Evolutionary conservation across 345 rosid genomes (phyloP), one percentile per base, ranked within the genome.

Genomic region (Linum lewisii): DNA sequence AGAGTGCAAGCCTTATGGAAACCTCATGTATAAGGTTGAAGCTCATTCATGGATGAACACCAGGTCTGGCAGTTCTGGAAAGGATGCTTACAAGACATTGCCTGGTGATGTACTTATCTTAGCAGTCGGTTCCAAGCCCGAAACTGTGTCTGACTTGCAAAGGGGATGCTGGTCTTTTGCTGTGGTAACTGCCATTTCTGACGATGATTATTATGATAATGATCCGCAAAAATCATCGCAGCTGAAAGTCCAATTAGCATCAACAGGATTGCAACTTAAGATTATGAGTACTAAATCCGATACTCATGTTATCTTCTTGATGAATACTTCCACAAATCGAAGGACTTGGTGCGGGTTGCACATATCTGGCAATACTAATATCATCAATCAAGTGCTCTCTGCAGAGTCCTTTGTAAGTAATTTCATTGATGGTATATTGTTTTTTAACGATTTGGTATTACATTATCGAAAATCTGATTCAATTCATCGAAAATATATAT

Each of bases 61-160:
- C 56, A 54, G 7, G 32, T 26, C 32, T n/a, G 67, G 24, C 24
- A 59, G 14, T 36, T 25, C 22, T 32, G 72, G 62, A 18, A 69
- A 56, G 34, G 75, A 65, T 54, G 66, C 76, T 21, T 83, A 75
- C 65, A 75, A 58, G 59, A 75, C 80, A 22, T 38, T 69, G 70
- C 80, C 76, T 4, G 77, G 79, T 10, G 85, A 78, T 52, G 25
- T 81, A 15, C 26, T 81, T 13, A 7, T 77, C 21, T 23, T 83
- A 21, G 52, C 32, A 2, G 2, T 80, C 2, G 62, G 72, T 45
- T 64, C 42, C 20, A 72, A 65, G 36, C 85, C 82, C 3, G 65
- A 68, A 73, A 24, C 59, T 8, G 73, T 23, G 19, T 64, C 69
- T 24, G 85, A 83, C n/a, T 59, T 81, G 51, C 57, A 37, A 38